phyloP scores from a whole-genome alignment of 441 rosid genomes.

The Jatropha podagrica region DNA sequence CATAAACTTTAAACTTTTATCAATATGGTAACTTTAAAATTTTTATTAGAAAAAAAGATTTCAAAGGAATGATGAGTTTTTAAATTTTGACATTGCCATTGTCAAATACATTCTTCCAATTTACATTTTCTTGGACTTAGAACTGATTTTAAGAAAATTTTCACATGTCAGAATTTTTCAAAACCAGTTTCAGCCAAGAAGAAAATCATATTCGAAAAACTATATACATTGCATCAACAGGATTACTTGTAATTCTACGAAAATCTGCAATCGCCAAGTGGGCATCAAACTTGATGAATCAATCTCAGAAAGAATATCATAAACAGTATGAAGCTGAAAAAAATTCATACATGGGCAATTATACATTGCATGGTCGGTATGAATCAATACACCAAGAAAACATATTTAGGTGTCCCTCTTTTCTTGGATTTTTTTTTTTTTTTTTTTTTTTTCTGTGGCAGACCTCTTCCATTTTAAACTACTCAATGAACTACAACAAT shows the following conservation, averaged over 20 bases:
- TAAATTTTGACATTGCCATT: no score
- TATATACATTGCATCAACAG: no score
- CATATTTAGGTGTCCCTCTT: not conserved
- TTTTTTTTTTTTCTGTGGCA: not conserved
- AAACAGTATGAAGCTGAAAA: not conserved
- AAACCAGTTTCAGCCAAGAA: no score
- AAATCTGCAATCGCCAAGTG: not conserved
- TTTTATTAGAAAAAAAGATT: no score
- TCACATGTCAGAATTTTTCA: no score
- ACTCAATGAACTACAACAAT: slow-evolving; percentile 7
- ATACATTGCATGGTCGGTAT: not conserved
- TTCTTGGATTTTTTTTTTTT: not conserved
- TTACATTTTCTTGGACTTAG: no score
- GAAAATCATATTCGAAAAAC: no score
- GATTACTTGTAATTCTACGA: not conserved
- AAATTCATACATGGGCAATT: not conserved
- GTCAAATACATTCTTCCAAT: no score
- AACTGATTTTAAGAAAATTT: no score
- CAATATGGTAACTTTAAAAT: no score
- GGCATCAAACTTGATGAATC: not conserved
- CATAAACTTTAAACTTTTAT: no score
- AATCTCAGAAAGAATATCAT: not conserved
- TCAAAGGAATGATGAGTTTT: no score
- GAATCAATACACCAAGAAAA: slow-evolving; percentile 5
- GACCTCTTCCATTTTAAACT: slow-evolving; percentile 12